A percentile compares a stretch with the other conserved stretches of the same genome.
Conservation (phyloP, 495 filamentous ascomycete species). For the Cetradonia linearis region DNA sequence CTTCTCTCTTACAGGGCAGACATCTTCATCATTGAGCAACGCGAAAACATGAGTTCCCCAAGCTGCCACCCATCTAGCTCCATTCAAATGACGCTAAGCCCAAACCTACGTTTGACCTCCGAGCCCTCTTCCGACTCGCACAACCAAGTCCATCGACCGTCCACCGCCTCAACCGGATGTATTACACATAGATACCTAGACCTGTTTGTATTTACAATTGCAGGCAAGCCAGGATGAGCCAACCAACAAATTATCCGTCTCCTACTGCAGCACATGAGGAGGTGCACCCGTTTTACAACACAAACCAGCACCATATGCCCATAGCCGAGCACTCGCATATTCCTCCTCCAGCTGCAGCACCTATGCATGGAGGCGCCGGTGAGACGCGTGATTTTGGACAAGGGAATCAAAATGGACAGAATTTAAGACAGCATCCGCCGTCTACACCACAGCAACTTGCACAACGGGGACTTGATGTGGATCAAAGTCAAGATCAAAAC, state of each 20-base stretch:
- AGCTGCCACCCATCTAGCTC: constrained; percentile 7
- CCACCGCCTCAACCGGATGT: background rate
- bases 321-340: constrained; percentile 11
- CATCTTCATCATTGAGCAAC: background rate
- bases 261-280: constrained; percentile 9
- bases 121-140: background rate
- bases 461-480: constrained; percentile 43
- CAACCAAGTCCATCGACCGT: background rate
- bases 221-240: constrained; percentile 3
- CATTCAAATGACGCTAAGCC: constrained; percentile 13
- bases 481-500: constrained; percentile 34
- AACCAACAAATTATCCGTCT: constrained; percentile 9
- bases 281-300: constrained; percentile 13
- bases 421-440: constrained; percentile 6
- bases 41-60: background rate
- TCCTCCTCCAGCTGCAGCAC: constrained; percentile 15
- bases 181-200: background rate
- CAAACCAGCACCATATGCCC: constrained; percentile 16
- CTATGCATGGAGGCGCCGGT: constrained; percentile 14
- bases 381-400: constrained; percentile 13
- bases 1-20: background rate
- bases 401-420: constrained; percentile 13
- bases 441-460: constrained; percentile 22
- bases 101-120: background rate
- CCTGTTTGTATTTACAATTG: too few species aligned